Evolutionary conservation across 208 protist genomes (phyloP), one percentile per base, ranked within the genome.

Genomic region (Trypanosoma mega): DNA sequence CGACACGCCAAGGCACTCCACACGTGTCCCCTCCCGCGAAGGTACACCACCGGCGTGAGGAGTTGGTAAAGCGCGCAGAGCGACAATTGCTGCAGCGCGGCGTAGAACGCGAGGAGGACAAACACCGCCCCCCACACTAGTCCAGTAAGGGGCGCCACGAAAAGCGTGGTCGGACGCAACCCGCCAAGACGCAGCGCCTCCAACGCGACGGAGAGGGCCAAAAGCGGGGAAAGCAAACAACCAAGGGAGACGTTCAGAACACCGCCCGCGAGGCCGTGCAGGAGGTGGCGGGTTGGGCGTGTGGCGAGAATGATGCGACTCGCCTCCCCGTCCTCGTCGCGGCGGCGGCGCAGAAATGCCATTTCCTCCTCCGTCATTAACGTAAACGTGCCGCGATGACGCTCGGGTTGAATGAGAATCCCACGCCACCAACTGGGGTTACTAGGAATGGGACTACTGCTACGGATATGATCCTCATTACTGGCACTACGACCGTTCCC

Each of bases 331-430:
- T 87, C 77, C 24, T 86, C 81, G 30, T 81, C 72, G 2, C 74
- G 72, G 18, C 72, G 70, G 11, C 50, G 54, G 5, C 68, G 72
- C 31, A 91, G 74, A 57, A 72, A 81, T 45, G 74, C 68, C 70
- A 94, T 79, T 66, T 94, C 81, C 0, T 81, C 78, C 44, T 67
- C 67, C n/a, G 82, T 93, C 39, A 93, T 77, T 2, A 93, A 60
- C 0, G 59, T 72, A 66, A 92, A 87, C 41, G 56, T 31, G 8
- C 49, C 50, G 16, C 60, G 58, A 41, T 49, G 49, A 3, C 33
- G 11, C 43, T 63, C 65, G n/a, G 67, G 64, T 18, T 30, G 39
- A 51, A 70, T 44, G 27, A 68, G 34, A 30, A 53, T 41, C 36
- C 3, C 1, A 18, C 51, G 16, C 41, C 50, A 26, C 63, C 56